Conservation (phyloP, 2,329 filamentous ascomycete species). For the Aspergillus sp. region DNA sequence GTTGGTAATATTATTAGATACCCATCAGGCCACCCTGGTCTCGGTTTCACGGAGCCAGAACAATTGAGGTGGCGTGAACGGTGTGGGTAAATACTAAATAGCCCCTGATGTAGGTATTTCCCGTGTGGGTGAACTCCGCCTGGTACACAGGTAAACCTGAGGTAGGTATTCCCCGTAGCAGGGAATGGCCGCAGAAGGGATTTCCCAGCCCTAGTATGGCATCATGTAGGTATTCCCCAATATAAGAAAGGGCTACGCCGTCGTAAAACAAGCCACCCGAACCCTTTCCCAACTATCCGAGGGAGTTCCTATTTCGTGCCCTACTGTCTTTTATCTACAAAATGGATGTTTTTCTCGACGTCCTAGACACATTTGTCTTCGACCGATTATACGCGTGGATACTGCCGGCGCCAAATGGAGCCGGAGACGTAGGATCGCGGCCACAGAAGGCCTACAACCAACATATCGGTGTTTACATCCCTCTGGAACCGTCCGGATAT, state of each 20-base stretch:
- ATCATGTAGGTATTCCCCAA: conserved; percentile 6
- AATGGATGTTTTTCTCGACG: conserved; percentile 86
- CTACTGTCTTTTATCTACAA: conserved; percentile 26
- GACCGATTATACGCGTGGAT: conserved; percentile 70
- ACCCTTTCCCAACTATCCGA: not conserved
- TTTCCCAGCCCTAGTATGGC: not conserved
- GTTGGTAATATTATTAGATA: no score
- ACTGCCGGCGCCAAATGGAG: conserved; percentile 17
- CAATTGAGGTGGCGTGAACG: not conserved
- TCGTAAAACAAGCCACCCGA: not conserved
- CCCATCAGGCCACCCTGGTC: not conserved
- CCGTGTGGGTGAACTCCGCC: not conserved
- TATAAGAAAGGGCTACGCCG: not conserved
- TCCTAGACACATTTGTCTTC: conserved; percentile 72
- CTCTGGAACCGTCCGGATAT: conserved; percentile 27
- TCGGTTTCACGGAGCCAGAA: not conserved
- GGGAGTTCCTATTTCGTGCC: not conserved
- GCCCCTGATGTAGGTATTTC: not conserved
- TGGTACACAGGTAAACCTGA: not conserved
- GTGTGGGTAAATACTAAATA: not conserved
- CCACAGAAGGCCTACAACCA: conserved; percentile 20
- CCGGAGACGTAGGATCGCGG: not conserved
- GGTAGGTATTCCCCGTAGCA: conserved; percentile 10
- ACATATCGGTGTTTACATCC: conserved; percentile 27
- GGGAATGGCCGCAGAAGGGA: conserved; percentile 8